Base-by-base conservation (phyloP, 1,284 basidiomycete species). In the Wallemia mellicola region DNA sequence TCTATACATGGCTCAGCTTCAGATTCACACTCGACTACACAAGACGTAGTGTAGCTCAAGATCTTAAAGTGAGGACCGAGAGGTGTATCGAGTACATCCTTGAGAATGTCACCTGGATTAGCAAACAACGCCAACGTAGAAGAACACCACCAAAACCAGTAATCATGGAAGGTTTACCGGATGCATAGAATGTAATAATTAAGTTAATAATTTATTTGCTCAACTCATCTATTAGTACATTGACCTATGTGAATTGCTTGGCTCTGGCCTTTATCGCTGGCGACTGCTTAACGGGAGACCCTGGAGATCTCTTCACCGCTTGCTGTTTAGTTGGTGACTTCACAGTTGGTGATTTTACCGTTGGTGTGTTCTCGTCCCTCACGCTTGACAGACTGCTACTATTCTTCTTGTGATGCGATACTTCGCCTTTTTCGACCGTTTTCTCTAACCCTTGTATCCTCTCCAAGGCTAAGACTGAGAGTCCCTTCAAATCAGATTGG, bases 1-100 rank as follows among this genome's bases (percentile, higher is more conserved):
- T 84, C 22, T 96, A 96, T 69, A 73, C 87, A 59, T 98, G 92
- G 92, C 75, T 94, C 61, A 75, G 76, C 24, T 82, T 79, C 69
- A 79, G 91, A n/a, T 76, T 80, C 58, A 76, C 79, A 0, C 73
- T 88, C 57, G 38, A 48, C n/a, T 48, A 48, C 38, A 48, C 38
- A n/a, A 11, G 19, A 48, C 38, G 38, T n/a, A 48, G 38, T n/a
- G 38, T 48, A 22, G 38, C 38, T 11, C 38, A 48, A n/a, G 38
- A 48, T n/a, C 19, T 48, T 11, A 48, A 48, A n/a, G 5, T 48
- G 38, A 48, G 38, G n/a, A 48, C 38, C 5, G 38, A 48, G n/a
- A 48, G 22, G 38, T 7, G 38, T 22, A 48, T 48, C 5, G 38
- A 48, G 38, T 48, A 48, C 22, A n/a, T 48, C 14, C 38, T 48